Percentiles rank a stretch among this genome's conserved stretches.
These are phyloP conservation scores for Microsporum ferrugineum DNA, from an alignment of 2,329 filamentous ascomycete species.

Conservation along the genomic window DNA sequence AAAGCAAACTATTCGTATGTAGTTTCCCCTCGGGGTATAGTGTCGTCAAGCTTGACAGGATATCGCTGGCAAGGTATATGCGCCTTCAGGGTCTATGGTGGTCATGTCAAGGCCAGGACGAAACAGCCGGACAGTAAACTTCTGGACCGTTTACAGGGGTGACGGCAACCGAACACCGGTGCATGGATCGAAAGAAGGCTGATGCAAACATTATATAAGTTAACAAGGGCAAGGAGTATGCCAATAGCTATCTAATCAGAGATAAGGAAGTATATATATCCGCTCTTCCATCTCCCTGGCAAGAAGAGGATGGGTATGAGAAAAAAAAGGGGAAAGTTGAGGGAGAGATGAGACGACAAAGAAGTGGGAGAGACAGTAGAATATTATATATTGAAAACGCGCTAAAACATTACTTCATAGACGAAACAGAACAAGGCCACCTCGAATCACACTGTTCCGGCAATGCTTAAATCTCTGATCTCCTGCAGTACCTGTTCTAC, in stretches of 20 bases:
- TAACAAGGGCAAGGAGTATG: neutral
- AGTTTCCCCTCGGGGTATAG: neutral
- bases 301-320: neutral
- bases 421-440: slow-evolving; percentile 1
- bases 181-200: slow-evolving; percentile 1
- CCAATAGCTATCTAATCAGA: neutral
- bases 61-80: neutral
- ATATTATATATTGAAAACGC: neutral
- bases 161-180: neutral
- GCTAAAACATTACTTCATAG: slow-evolving; percentile 4
- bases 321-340: neutral
- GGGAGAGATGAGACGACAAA: neutral
- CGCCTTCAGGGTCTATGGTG: neutral
- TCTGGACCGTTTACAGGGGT: neutral
- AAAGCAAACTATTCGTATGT: neutral
- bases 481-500: slow-evolving; percentile 96
- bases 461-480: slow-evolving; percentile 92
- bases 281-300: neutral
- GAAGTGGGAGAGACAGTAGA: neutral
- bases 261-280: neutral
- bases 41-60: neutral
- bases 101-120: neutral
- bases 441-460: slow-evolving; percentile 48
- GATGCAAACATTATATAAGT: neutral
- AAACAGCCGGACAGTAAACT: neutral